These are phyloP conservation scores for Murraya koenigii DNA, from an alignment of 345 rosid genomes.

Conservation along the genomic window DNA sequence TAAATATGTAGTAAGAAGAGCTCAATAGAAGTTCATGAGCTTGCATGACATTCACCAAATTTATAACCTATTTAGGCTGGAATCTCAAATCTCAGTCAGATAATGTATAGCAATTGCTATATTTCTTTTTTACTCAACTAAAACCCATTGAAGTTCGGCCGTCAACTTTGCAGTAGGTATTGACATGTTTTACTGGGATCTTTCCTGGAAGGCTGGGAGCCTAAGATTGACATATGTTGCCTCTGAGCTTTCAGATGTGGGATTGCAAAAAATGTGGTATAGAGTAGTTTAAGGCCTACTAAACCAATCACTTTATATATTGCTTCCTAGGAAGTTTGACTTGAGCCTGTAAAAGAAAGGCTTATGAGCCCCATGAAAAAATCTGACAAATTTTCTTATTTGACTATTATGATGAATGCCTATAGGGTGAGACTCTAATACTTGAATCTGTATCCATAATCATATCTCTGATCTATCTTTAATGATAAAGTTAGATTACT, in stretches of 20 bases:
- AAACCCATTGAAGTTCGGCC: too few relatives aligned
- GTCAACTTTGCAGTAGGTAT: neutral
- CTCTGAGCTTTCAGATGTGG: neutral
- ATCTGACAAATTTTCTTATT: neutral
- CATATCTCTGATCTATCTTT: conserved; percentile 8
- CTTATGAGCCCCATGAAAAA: neutral
- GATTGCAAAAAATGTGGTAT: neutral
- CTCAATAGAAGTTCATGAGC: neutral
- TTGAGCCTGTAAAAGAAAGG: neutral
- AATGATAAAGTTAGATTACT: neutral
- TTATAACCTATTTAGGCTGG: neutral
- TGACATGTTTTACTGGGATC: neutral
- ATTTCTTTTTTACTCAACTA: neutral
- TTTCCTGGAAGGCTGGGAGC: neutral
- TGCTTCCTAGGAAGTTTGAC: neutral
- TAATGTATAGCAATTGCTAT: neutral
- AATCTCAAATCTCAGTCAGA: neutral
- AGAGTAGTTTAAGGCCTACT: neutral
- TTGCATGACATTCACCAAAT: neutral
- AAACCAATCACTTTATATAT: neutral
- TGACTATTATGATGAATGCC: neutral
- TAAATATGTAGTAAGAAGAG: neutral
- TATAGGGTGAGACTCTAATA: neutral
- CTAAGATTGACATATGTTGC: neutral
- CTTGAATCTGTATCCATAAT: neutral